These are phyloP conservation scores for Astrothelium subdiscretum DNA, from an alignment of 495 filamentous ascomycete species.

Conservation along the genomic window DNA sequence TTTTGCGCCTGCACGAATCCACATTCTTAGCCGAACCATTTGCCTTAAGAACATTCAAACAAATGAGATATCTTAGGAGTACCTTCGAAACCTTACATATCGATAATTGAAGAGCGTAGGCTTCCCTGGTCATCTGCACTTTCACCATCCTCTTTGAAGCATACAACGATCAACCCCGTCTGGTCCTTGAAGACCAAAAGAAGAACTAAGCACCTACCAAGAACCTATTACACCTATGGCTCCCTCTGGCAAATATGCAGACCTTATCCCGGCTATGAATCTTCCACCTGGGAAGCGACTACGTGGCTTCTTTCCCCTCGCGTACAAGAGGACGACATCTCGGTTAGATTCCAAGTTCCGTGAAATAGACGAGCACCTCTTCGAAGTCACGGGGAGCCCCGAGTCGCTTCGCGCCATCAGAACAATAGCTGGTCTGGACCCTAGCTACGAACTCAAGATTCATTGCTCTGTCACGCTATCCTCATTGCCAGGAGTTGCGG, in stretches of 20 bases:
- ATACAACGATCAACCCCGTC: not conserved
- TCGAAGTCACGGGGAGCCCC: not conserved
- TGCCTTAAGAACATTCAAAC: not conserved
- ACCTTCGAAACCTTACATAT: not conserved
- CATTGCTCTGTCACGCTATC: not conserved
- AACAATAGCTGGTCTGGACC: not conserved
- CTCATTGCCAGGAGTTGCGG: not conserved
- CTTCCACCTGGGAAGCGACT: not conserved
- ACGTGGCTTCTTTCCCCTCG: not conserved
- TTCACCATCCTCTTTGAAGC: not conserved
- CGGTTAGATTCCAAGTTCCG: not conserved
- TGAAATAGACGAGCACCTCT: not conserved
- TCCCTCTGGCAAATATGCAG: not conserved
- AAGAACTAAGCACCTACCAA: not conserved
- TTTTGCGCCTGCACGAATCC: not conserved
- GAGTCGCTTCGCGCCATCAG: not conserved
- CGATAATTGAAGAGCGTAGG: not conserved
- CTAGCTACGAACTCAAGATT: not conserved
- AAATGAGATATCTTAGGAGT: not conserved
- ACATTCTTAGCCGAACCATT: not conserved
- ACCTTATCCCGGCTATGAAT: not conserved
- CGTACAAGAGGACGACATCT: not conserved
- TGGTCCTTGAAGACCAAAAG: not conserved
- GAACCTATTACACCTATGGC: not conserved
- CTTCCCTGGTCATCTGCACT: not conserved